Percentiles rank a stretch among this genome's conserved stretches.
These are phyloP conservation scores for Serendipita indica DNA, from an alignment of 768 basidiomycete species.

Conservation along the genomic window DNA sequence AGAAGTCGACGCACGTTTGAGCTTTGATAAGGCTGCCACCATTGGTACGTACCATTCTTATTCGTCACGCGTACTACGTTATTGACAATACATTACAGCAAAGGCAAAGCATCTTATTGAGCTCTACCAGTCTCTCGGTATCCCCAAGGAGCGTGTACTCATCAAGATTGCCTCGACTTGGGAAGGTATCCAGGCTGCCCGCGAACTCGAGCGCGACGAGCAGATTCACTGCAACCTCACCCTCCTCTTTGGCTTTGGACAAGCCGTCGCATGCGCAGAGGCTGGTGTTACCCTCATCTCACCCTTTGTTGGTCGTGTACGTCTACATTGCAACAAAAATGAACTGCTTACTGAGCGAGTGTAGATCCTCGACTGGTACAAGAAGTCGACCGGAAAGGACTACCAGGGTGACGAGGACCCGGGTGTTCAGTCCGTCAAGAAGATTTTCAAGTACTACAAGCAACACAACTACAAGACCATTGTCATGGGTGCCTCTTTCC, in stretches of 20 bases:
- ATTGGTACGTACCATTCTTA: constrained; percentile 36
- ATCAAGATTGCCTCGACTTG: constrained; percentile 99
- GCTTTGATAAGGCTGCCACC: constrained; percentile 87
- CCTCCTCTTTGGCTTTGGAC: constrained; percentile 94
- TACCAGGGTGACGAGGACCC: constrained; percentile 90
- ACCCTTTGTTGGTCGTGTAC: constrained; percentile 93
- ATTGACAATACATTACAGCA: constrained; percentile 12
- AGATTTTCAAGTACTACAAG: constrained; percentile 99
- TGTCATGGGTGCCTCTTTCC: constrained; percentile 99
- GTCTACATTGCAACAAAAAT: constrained; percentile 21
- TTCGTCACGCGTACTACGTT: constrained; percentile 7
- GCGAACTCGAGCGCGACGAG: constrained; percentile 84
- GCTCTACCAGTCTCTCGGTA: constrained; percentile 86
- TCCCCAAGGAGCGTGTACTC: constrained; percentile 84
- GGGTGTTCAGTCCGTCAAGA: constrained; percentile 88
- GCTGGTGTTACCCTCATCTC: constrained; percentile 97
- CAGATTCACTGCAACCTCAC: constrained; percentile 98
- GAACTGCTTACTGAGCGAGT: constrained; percentile 12
- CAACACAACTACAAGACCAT: constrained; percentile 97
- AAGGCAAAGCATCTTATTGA: constrained; percentile 57
- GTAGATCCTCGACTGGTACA: constrained; percentile 99
- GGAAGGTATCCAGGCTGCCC: constrained; percentile 99
- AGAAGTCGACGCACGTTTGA: constrained; percentile 94
- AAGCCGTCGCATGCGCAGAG: constrained; percentile 98
- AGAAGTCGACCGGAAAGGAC: constrained; percentile 68